Evolutionary conservation across 345 rosid species (phyloP), one percentile per base, ranked within the genome.

Genomic region (Pistacia integerrima): DNA sequence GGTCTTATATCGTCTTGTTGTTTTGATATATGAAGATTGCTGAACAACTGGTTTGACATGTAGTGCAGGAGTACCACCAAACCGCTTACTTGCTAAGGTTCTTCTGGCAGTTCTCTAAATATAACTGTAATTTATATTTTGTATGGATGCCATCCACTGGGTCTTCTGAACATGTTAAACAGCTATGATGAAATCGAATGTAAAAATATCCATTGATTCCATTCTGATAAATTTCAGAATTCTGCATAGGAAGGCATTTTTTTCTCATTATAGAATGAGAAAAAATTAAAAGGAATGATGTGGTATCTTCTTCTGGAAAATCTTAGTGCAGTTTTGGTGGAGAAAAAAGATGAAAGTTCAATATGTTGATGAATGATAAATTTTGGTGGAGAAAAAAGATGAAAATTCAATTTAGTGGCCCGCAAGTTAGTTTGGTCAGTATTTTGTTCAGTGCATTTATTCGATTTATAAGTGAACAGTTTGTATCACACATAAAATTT

Each of bases 51-150:
- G 97, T 74, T 85, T 96, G 81, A 96, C 98, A 72, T 96, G 99
- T 80, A 93, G 99, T 80, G 93, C 94, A 78, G 99, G 99, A 76
- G 97, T 96, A 64, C 97, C 88, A 13, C 90, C 98, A 85, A 96
- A 96, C 82, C 97, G 87, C 71, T 85, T 96, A 72, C 97, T 96
- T 56, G 97, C 98, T 30, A 93, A 96, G 97, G 98, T 96, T 81
- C 60, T 25, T n/a, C 56, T 13, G 17, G 51, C 58, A 76, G 10
- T 68, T 69, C 33, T 68, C 52, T 17, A 48, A 8, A 38, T 54
- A 30, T n/a, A 2, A 8, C 72, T 78, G 25, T 5, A 46, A 11
- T 61, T 60, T 73, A 18, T 17, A 16, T 49, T 2, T 10, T 56
- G 70, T 16, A 1, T 64, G 41, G 8, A 55, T 28, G 22, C 35